phyloP scores from a whole-genome alignment of 768 basidiomycete genomes.

The Rhodotorula toruloides region DNA sequence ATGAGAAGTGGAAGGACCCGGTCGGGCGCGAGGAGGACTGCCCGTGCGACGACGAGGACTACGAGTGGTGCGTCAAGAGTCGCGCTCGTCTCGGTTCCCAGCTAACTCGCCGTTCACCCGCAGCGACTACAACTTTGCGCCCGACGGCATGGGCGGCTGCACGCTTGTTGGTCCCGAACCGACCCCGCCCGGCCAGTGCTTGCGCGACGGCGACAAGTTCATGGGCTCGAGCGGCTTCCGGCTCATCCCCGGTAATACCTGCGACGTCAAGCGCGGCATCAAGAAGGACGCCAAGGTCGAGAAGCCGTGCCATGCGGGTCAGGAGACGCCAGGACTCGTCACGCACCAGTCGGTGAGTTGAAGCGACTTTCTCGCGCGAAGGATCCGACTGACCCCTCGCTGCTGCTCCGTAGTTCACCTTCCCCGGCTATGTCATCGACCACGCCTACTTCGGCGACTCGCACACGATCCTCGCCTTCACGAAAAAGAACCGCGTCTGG shows the following conservation, averaged over 20 bases:
- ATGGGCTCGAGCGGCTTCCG: conserved; percentile 86
- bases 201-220: conserved; percentile 59
- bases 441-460: conserved; percentile 78
- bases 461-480: conserved; percentile 72
- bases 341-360: conserved; percentile 65
- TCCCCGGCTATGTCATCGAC: conserved; percentile 62
- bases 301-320: conserved; percentile 59
- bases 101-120: not conserved
- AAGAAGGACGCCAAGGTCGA: conserved; percentile 63
- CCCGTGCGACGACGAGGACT: conserved; percentile 77
- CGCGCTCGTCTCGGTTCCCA: not conserved
- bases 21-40: conserved; percentile 73
- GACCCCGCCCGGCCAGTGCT: conserved; percentile 71
- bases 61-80: conserved; percentile 74
- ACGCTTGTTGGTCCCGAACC: conserved; percentile 81
- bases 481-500: conserved; percentile 74
- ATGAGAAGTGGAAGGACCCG: conserved; percentile 81
- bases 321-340: conserved; percentile 71
- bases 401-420: conserved; percentile 56
- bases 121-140: conserved; percentile 86
- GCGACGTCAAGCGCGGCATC: conserved; percentile 57
- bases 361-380: conserved; percentile 14
- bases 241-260: conserved; percentile 87
- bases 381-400: too few species aligned
- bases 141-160: conserved; percentile 63